Conservation (phyloP, 805 yeast genomes). For the Kodamaea neixiangensis region DNA sequence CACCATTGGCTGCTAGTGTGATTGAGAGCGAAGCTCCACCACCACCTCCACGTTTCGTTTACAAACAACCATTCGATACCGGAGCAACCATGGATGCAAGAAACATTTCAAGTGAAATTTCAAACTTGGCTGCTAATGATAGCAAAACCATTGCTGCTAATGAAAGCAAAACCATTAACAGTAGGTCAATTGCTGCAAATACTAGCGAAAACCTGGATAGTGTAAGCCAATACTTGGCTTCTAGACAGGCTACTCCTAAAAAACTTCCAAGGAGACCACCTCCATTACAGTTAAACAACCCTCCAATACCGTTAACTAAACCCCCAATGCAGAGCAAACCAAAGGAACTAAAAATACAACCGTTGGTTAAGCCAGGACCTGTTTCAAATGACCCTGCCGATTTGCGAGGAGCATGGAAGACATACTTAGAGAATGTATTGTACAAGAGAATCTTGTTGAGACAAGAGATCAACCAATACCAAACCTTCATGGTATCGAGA, state of each 20-base stretch:
- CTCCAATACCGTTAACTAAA: too few relatives aligned
- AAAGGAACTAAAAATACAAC: neutral
- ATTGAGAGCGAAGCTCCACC: slow-evolving; percentile 24
- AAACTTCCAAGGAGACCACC: neutral
- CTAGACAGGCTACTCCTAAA: too few relatives aligned
- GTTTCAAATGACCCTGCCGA: slow-evolving; percentile 1
- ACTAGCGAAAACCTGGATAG: too few relatives aligned
- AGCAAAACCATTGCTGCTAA: neutral
- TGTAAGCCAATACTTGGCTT: too few relatives aligned
- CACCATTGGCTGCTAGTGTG: slow-evolving; percentile 7
- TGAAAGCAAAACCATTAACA: too few relatives aligned
- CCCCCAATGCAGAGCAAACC: neutral
- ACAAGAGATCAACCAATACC: slow-evolving; percentile 41
- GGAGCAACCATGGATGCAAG: neutral
- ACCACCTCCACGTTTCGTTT: slow-evolving; percentile 28
- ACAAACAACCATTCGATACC: neutral
- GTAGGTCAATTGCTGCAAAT: too few relatives aligned
- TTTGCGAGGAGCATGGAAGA: slow-evolving; percentile 31
- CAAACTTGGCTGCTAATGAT: neutral
- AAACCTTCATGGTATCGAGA: slow-evolving; percentile 18
- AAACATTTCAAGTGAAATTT: neutral
- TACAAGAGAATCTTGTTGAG: slow-evolving; percentile 40
- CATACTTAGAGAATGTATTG: slow-evolving; percentile 36
- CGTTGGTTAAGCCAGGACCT: neutral
- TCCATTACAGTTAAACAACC: neutral